Conservation (phyloP, 2,329 filamentous ascomycete species). For the Sclerotinia sclerotiorum region DNA sequence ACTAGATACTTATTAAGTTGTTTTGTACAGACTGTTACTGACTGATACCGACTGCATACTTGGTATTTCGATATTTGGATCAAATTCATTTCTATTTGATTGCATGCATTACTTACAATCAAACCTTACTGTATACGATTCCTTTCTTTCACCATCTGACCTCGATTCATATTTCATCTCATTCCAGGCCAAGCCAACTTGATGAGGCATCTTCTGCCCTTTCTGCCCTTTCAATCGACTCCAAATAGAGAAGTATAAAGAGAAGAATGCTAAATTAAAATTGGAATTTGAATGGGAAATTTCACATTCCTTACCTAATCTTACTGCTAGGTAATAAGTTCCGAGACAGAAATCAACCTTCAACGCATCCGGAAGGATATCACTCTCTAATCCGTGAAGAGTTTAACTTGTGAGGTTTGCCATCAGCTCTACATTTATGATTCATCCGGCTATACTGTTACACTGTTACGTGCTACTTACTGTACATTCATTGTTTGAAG, state of each 20-base stretch:
- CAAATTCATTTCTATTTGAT: not conserved
- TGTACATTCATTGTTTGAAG: not conserved
- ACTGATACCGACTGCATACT: too few species aligned
- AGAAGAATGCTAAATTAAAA: not conserved
- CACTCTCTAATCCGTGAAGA: not conserved
- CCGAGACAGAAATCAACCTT: not conserved
- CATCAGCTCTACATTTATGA: too few species aligned
- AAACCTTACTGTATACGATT: not conserved
- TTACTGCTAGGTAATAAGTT: not conserved
- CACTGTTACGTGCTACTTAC: not conserved
- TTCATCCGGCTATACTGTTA: too few species aligned
- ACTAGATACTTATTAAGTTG: too few species aligned
- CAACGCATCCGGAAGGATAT: not conserved
- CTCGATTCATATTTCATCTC: not conserved
- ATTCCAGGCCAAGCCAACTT: not conserved
- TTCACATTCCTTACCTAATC: constrained; percentile 6
- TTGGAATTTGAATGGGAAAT: not conserved
- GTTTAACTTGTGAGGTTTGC: not conserved
- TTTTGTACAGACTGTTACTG: too few species aligned
- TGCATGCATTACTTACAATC: not conserved
- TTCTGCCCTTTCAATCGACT: not conserved
- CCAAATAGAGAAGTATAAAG: not conserved
- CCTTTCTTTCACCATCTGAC: not conserved
- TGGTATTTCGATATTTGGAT: too few species aligned
- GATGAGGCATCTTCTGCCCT: not conserved